Conservation (phyloP, 2,329 filamentous ascomycete genomes). For the Aspergillus aculeatus region DNA sequence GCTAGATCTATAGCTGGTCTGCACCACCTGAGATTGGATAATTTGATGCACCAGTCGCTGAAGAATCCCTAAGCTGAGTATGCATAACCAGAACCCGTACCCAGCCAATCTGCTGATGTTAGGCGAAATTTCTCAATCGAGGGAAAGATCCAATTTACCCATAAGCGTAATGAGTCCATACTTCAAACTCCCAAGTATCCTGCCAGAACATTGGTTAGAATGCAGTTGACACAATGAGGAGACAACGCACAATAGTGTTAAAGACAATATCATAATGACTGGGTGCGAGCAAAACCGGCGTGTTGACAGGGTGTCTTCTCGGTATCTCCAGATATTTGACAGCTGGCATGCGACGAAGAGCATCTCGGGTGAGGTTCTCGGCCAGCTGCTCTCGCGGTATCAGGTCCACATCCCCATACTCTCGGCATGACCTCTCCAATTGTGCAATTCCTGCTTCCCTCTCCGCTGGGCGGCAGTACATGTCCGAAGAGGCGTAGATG, state of each 20-base stretch:
- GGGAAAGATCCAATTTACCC: conserved; percentile 27
- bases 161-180: conserved; percentile 38
- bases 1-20: not conserved
- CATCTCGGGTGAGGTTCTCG: conserved; percentile 34
- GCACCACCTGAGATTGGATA: conserved; percentile 12
- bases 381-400: conserved; percentile 30
- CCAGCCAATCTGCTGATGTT: conserved; percentile 25
- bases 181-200: conserved; percentile 34
- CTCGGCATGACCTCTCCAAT: conserved; percentile 22
- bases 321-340: conserved; percentile 34
- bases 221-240: too few relatives aligned
- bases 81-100: conserved; percentile 43
- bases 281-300: conserved; percentile 33
- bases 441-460: conserved; percentile 24
- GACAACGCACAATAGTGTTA: conserved; percentile 33
- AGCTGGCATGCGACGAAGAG: conserved; percentile 32
- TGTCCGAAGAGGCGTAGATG: conserved; percentile 36
- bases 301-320: conserved; percentile 17
- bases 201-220: conserved; percentile 10
- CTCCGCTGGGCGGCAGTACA: conserved; percentile 31
- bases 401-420: conserved; percentile 26
- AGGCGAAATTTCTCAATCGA: not conserved
- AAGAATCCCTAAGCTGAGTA: conserved; percentile 36
- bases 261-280: conserved; percentile 31
- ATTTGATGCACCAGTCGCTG: conserved; percentile 29